Evolutionary conservation across 106 monocot species (phyloP), one percentile per base, ranked within the genome.

Genomic region (Dendrobium huoshanense): DNA sequence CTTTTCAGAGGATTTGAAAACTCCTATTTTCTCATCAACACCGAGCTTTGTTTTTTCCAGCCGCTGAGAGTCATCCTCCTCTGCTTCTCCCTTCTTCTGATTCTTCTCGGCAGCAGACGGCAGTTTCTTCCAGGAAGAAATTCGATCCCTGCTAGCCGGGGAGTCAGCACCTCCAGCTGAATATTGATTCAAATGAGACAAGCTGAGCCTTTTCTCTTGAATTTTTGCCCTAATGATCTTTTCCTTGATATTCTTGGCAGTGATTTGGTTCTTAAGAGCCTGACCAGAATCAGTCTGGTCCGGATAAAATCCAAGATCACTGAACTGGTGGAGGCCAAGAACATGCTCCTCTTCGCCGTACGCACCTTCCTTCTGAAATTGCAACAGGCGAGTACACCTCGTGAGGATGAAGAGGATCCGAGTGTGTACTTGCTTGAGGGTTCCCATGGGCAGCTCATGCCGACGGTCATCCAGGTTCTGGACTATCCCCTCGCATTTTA

Each of bases 101-200:
- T 81, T 88, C 75, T 88, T 99, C 84, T 93, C 92, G 22, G 87
- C 89, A 56, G 89, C 85, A 44, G 98, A 92, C 7, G 98, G 99
- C 22, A 99, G 85, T 73, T 93, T 95, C 87, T 95, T 99, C 99
- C 99, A 99, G 16, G 95, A 95, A 45, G 99, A 93, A 19, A 99
- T 95, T 79, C 93, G 84, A 42, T 85, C 82, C 75, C 92, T 92
- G 48, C 81, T 85, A 7, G 77, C 76, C 0, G 90, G 87, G 9
- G 95, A 88, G 17, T 80, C 84, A 27, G 16, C 45, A 4, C 43
- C 83, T 11, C 75, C 75, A 16, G 83, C 11, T 37, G 86, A 84
- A 77, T 82, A 79, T 13, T 82, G 73, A 81, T 48, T 85, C 74
- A 85, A 68, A 72, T 85, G 43, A 9, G 72, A 51, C 47, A 47